A percentile compares a stretch with the other conserved stretches of the same genome.
Evolutionary conservation across 768 basidiomycete species (phyloP).

Genomic region (Lenzites betulinus): DNA sequence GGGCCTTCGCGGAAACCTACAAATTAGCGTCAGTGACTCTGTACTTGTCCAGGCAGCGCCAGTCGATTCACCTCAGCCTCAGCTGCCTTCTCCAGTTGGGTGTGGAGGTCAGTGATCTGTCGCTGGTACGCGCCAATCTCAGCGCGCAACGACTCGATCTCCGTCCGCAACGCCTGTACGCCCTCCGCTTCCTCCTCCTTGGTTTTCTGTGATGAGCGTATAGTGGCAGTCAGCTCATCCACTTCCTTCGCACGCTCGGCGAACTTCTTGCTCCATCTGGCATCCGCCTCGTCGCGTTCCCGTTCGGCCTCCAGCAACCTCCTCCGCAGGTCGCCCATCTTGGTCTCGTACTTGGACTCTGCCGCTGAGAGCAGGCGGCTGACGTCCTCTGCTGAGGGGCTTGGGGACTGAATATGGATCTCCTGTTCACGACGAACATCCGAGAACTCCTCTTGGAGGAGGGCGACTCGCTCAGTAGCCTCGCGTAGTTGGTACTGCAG

Average conservation of each 20-base stretch:
- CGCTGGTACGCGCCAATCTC: constrained; percentile 50
- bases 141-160: constrained; percentile 54
- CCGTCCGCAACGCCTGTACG: constrained; percentile 50
- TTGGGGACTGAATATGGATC: constrained; percentile 42
- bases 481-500: constrained; percentile 87
- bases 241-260: constrained; percentile 76
- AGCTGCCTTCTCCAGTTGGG: constrained; percentile 47
- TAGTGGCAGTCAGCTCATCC: constrained; percentile 63
- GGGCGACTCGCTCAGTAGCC: constrained; percentile 64
- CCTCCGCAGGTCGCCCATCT: constrained; percentile 68
- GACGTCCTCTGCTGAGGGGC: constrained; percentile 62
- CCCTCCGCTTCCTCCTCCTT: constrained; percentile 60
- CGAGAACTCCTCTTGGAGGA: constrained; percentile 70
- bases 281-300: constrained; percentile 85
- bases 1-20: constrained; percentile 47
- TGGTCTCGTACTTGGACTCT: constrained; percentile 76
- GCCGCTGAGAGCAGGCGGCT: constrained; percentile 72
- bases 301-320: constrained; percentile 67
- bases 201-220: constrained; percentile 60
- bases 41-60: constrained; percentile 12
- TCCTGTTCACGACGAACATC: constrained; percentile 66
- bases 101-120: constrained; percentile 57
- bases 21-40: not conserved
- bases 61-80: constrained; percentile 59
- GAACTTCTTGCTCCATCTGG: constrained; percentile 86